A percentile compares a stretch with the other conserved stretches of the same genome.
These are phyloP conservation scores for Nakazawaea wyomingensis DNA, from an alignment of 805 yeast genomes.

Conservation along the genomic window DNA sequence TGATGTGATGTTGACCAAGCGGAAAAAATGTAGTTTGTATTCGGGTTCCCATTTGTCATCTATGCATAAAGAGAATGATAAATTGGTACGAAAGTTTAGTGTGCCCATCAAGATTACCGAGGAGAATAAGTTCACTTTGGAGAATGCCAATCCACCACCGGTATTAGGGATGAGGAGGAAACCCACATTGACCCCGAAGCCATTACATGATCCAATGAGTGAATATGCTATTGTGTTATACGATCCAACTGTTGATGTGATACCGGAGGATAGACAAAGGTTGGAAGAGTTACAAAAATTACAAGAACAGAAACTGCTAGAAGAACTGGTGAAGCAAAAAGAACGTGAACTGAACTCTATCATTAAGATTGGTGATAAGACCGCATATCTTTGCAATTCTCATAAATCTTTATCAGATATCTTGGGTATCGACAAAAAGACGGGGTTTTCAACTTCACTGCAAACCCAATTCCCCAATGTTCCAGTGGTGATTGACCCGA, in stretches of 20 bases:
- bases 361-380: constrained; percentile 14
- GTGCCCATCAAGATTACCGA: constrained; percentile 51
- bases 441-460: constrained; percentile 28
- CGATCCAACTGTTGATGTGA: constrained; percentile 85
- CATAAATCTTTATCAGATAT: constrained; percentile 76
- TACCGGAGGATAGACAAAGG: constrained; percentile 22
- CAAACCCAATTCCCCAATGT: constrained; percentile 76
- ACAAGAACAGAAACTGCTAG: constrained; percentile 21
- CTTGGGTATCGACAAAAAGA: constrained; percentile 58
- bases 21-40: constrained; percentile 55
- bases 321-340: constrained; percentile 17
- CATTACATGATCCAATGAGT: constrained; percentile 91
- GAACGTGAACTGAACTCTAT: constrained; percentile 14
- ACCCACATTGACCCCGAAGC: constrained; percentile 71
- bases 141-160: constrained; percentile 53
- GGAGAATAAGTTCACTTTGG: constrained; percentile 25
- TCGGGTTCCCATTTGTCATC: constrained; percentile 46
- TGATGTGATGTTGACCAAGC: constrained; percentile 20
- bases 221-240: constrained; percentile 92
- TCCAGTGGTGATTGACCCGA: constrained; percentile 94
- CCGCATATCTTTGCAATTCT: constrained; percentile 33
- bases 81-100: constrained; percentile 44
- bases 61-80: constrained; percentile 33
- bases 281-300: constrained; percentile 24
- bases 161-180: constrained; percentile 79